Evolutionary conservation across 2,329 filamentous ascomycete genomes (phyloP), one percentile per base, ranked within the genome.

Genomic region (Ophiocordyceps camponoti-saundersi): DNA sequence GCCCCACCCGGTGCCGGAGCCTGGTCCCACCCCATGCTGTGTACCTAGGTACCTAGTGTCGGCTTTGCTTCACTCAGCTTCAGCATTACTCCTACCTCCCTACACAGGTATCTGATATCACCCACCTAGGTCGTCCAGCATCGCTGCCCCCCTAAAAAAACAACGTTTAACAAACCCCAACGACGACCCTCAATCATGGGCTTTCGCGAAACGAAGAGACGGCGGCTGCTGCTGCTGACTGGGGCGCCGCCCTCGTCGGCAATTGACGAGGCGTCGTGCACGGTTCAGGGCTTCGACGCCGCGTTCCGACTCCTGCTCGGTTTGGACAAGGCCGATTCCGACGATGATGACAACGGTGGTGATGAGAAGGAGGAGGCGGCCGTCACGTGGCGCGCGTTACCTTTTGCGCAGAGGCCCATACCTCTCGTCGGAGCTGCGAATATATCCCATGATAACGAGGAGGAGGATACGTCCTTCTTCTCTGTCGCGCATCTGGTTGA

Each of bases 161-260:
- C n/a, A n/a, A n/a, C n/a, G n/a, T n/a, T n/a, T n/a, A n/a, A n/a
- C n/a, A n/a, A n/a, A n/a, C 30, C 7, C 7, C 30, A 34, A 15
- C 30, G 30, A n/a, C n/a, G n/a, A n/a, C n/a, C n/a, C n/a, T n/a
- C n/a, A n/a, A n/a, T n/a, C n/a, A n/a, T n/a, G n/a, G n/a, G n/a
- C n/a, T n/a, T n/a, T n/a, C n/a, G n/a, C n/a, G n/a, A 52, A 64
- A 21, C 12, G 21, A 20, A 23, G 26, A n/a, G 16, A 3, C 16
- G 16, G 36, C 16, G 36, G 36, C 36, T 39, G 10, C 39, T 45
- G 34, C 32, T 13, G 15, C 21, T 44, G 40, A 40, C 29, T 36
- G 64, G 64, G 10, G 59, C 64, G 12, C 64, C 63, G 6, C 44
- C 58, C 3, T 44, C 60, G n/a, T 53, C 55, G 16, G 53, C 58